Evolutionary conservation across 1,139 yeast species (phyloP).

Genomic region (Yamadazyma buinensis): DNA sequence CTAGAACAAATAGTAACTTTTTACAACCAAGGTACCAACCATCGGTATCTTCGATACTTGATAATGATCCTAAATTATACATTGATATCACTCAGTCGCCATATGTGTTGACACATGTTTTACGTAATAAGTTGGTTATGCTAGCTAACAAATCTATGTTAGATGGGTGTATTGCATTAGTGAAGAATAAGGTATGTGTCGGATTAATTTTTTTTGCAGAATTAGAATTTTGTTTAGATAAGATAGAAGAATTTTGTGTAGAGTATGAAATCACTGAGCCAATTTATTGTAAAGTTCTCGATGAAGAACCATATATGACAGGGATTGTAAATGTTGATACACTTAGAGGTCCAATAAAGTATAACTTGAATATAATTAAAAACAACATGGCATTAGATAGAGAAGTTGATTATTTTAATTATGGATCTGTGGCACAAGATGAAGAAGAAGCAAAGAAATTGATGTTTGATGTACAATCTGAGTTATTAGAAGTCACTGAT

Average conservation of each 20-base stretch:
- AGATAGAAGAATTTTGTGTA: slow-evolving; percentile 28
- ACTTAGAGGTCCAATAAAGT: slow-evolving; percentile 9
- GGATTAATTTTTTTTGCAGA: slow-evolving; percentile 54
- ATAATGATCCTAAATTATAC: slow-evolving; percentile 16
- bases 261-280: slow-evolving; percentile 29
- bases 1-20: slow-evolving; percentile 7
- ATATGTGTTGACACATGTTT: slow-evolving; percentile 27
- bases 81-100: slow-evolving; percentile 40
- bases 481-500: slow-evolving; percentile 32
- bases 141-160: slow-evolving; percentile 41
- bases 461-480: slow-evolving; percentile 11
- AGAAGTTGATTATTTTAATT: slow-evolving; percentile 26
- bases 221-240: slow-evolving; percentile 50
- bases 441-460: slow-evolving; percentile 8
- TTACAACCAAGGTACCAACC: slow-evolving; percentile 4
- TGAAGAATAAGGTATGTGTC: slow-evolving; percentile 32
- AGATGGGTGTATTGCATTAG: slow-evolving; percentile 57
- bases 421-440: slow-evolving; percentile 18
- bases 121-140: slow-evolving; percentile 31
- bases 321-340: slow-evolving; percentile 8
- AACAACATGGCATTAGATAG: slow-evolving; percentile 6
- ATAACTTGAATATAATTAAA: slow-evolving; percentile 13
- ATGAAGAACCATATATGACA: slow-evolving; percentile 15
- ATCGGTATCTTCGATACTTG: slow-evolving; percentile 1
- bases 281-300: slow-evolving; percentile 27